These are phyloP conservation scores for Purpureocillium takamizusanense DNA, from an alignment of 2,329 filamentous ascomycete genomes.

Conservation along the genomic window DNA sequence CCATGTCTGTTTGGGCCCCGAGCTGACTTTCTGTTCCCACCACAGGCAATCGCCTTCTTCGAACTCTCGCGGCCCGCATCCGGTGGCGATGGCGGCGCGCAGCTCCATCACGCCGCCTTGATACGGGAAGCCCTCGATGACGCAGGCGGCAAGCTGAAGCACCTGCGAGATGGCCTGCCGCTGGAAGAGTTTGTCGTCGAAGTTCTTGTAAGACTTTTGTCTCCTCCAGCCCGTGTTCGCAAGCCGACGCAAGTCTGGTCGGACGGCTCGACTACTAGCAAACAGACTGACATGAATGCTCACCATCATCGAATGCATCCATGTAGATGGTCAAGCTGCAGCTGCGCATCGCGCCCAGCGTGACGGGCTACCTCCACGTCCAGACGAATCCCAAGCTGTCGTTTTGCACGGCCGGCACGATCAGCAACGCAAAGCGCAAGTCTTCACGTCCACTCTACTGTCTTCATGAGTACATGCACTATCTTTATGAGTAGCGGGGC, in stretches of 20 bases:
- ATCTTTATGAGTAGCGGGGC: too few relatives aligned
- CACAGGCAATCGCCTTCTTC: slow-evolving; percentile 23
- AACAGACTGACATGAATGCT: too few relatives aligned
- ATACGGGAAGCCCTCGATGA: slow-evolving; percentile 17
- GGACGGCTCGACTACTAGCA: too few relatives aligned
- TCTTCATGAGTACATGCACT: too few relatives aligned
- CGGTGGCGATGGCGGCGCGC: neutral
- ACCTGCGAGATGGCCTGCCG: slow-evolving; percentile 9
- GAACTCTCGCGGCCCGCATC: slow-evolving; percentile 17
- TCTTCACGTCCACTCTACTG: neutral
- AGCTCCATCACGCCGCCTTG: slow-evolving; percentile 17
- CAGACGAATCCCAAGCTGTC: slow-evolving; percentile 50
- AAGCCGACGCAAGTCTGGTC: too few relatives aligned
- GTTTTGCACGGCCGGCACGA: slow-evolving; percentile 38
- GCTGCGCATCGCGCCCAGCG: slow-evolving; percentile 36
- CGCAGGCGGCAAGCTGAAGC: slow-evolving; percentile 11
- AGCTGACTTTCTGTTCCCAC: neutral
- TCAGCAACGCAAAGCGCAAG: slow-evolving; percentile 42
- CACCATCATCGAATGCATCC: too few relatives aligned
- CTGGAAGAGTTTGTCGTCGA: slow-evolving; percentile 44
- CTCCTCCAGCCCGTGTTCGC: too few relatives aligned
- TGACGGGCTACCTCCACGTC: slow-evolving; percentile 46
- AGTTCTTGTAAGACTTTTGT: slow-evolving; percentile 42
- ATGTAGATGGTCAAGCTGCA: slow-evolving; percentile 45
- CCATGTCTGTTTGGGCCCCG: too few relatives aligned